Percentiles rank a stretch among this genome's conserved stretches.
Evolutionary conservation across 1,284 basidiomycete species (phyloP).

Genomic region (Pseudozyma sp.): DNA sequence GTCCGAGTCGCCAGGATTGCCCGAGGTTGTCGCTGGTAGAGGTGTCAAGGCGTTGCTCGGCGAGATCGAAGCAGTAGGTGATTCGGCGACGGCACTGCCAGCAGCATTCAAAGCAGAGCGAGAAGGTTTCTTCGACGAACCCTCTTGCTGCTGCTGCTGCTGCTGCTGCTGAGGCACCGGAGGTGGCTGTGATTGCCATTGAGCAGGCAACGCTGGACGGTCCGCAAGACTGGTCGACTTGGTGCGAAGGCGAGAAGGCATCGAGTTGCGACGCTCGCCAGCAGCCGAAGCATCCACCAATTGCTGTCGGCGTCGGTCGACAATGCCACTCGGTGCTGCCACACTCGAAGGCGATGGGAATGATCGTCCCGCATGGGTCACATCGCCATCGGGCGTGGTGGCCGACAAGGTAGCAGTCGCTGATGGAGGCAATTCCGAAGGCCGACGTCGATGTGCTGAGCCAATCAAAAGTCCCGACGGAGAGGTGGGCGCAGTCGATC

Average conservation of each 20-base stretch:
- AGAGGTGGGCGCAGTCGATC: constrained; percentile 77
- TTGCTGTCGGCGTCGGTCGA: constrained; percentile 66
- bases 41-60: constrained; percentile 24
- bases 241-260: constrained; percentile 86
- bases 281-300: constrained; percentile 73
- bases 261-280: constrained; percentile 78
- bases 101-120: constrained; percentile 9
- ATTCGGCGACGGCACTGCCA: constrained; percentile 6
- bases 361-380: constrained; percentile 13
- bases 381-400: constrained; percentile 17
- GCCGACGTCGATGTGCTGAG: constrained; percentile 41
- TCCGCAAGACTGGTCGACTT: constrained; percentile 75
- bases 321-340: constrained; percentile 34
- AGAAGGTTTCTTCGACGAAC: constrained; percentile 15
- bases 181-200: constrained; percentile 25
- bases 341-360: constrained; percentile 33
- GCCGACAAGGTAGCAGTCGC: constrained; percentile 10
- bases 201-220: constrained; percentile 38
- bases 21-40: constrained; percentile 7
- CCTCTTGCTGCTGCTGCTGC: constrained; percentile 16
- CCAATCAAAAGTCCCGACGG: constrained; percentile 73
- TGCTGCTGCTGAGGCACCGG: constrained; percentile 9
- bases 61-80: constrained; percentile 31
- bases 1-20: constrained; percentile 25
- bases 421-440: constrained; percentile 42